These are phyloP conservation scores for Alternaria angustiovoidea DNA, from an alignment of 2,329 filamentous ascomycete genomes.

Conservation along the genomic window DNA sequence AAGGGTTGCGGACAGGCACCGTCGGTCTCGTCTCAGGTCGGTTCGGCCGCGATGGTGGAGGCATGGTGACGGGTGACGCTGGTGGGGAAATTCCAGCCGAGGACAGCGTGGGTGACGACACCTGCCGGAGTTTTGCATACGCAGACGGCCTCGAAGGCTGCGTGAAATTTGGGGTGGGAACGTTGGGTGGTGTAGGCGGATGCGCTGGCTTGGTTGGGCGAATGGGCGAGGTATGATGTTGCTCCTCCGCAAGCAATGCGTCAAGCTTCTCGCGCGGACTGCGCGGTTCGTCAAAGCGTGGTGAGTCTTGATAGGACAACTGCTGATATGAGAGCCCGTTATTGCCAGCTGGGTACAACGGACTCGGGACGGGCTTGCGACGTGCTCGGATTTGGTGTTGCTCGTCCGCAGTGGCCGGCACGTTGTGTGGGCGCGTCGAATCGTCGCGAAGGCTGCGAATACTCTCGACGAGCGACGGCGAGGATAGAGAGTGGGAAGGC, in stretches of 20 bases:
- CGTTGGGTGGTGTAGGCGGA: slow-evolving; percentile 16
- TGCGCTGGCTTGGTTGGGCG: slow-evolving; percentile 24
- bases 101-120: slow-evolving; percentile 46
- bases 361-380: slow-evolving; percentile 40
- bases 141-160: slow-evolving; percentile 35
- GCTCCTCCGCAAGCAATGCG: slow-evolving; percentile 48
- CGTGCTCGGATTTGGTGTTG: slow-evolving; percentile 19
- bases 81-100: slow-evolving; percentile 44
- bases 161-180: slow-evolving; percentile 22
- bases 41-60: slow-evolving; percentile 46
- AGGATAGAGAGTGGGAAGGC: slow-evolving; percentile 16
- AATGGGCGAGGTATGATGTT: slow-evolving; percentile 25
- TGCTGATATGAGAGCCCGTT: slow-evolving; percentile 19
- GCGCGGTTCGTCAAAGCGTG: slow-evolving; percentile 49
- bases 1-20: slow-evolving; percentile 73
- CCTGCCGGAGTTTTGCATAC: slow-evolving; percentile 46
- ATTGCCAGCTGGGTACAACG: slow-evolving; percentile 31
- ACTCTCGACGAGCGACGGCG: slow-evolving; percentile 42
- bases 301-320: slow-evolving; percentile 39
- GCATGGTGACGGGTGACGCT: slow-evolving; percentile 48
- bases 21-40: slow-evolving; percentile 43
- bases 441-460: slow-evolving; percentile 42
- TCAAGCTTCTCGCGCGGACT: slow-evolving; percentile 51
- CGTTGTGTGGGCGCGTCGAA: slow-evolving; percentile 32
- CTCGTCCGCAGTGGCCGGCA: slow-evolving; percentile 28